Conservation (phyloP, 208 protist genomes). For the Trypanosoma avium region DNA sequence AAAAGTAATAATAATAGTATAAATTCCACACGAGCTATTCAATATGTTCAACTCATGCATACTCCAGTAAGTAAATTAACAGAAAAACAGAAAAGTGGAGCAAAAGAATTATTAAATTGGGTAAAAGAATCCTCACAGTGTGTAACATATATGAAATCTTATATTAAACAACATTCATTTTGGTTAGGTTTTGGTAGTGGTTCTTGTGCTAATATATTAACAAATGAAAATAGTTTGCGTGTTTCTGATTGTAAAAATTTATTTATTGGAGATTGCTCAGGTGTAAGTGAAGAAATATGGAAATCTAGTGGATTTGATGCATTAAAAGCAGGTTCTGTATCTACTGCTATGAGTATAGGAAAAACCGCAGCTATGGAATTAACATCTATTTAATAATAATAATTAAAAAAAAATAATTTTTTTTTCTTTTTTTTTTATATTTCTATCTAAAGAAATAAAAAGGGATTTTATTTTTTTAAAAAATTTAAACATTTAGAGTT, state of each 20-base stretch:
- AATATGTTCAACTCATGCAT: constrained; percentile 63
- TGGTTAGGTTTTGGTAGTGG: constrained; percentile 84
- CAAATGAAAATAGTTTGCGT: constrained; percentile 14
- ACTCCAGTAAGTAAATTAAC: constrained; percentile 51
- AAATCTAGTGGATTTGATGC: constrained; percentile 28
- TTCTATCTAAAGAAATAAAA: neutral
- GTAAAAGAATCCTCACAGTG: constrained; percentile 23
- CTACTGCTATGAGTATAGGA: constrained; percentile 53
- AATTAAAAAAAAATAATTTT: neutral
- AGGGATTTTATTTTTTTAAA: neutral
- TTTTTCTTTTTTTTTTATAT: neutral
- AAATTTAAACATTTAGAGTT: no score
- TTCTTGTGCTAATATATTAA: constrained; percentile 46
- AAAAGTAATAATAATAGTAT: no score
- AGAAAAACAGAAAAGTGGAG: constrained; percentile 28
- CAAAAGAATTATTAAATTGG: constrained; percentile 52
- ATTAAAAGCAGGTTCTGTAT: constrained; percentile 52
- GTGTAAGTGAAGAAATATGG: constrained; percentile 46
- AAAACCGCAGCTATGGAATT: constrained; percentile 36
- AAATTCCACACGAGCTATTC: constrained; percentile 64
- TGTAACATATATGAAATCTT: constrained; percentile 61
- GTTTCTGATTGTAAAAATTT: constrained; percentile 46
- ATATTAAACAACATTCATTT: constrained; percentile 65
- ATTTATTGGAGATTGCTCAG: constrained; percentile 72
- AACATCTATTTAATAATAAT: constrained; percentile 18